Base-by-base conservation (phyloP, 2,329 filamentous ascomycete species). In the Verticillium albo-atrum region DNA sequence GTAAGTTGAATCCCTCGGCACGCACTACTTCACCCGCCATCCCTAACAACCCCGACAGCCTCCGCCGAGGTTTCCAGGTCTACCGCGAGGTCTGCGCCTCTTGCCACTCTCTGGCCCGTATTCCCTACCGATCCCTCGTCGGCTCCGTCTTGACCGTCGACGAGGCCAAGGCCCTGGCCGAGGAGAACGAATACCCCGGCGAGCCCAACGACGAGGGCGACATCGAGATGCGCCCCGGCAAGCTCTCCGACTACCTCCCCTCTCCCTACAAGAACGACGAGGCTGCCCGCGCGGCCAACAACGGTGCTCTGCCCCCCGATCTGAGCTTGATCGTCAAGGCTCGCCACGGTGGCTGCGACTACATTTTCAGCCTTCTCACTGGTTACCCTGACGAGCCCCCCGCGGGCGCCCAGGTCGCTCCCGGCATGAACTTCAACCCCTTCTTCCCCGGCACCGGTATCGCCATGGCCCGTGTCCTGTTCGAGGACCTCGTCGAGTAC, bases 361-460 rank as follows among this genome's bases (percentile, higher is more conserved):
- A 99, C 85, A 92, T 99, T 81, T 99, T 98, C 87, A 92, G 83
- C 76, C 84, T 99, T 76, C 82, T 99, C 73, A 99, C 95, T 59
- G 95, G 95, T 69, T 99, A 99, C 79, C 95, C 95, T 62, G 95
- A 99, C 68, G 95, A 99, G 80, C 85, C 92, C 62, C 95, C 95
- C 58, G 91, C 95, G 56, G 95, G 95, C 74, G 92, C 91, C 64
- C 81, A 85, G 70, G 89, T 99, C 62, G 89, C 88, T 70, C 87
- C 88, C 63, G 95, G 95, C 72, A 88, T 99, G 79, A 97, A 98
- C 88, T 99, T 99, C 88, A 99, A 99, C 87, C 95, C 95, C 62
- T 99, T 97, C 85, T 99, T 99, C 89, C 95, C 95, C 60, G 95
- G 95, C 74, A 98, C 95, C 69, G 94, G 94, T 75, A 99, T 99